Base-by-base conservation (phyloP, 345 rosid genomes). In the Citrus glauca region DNA sequence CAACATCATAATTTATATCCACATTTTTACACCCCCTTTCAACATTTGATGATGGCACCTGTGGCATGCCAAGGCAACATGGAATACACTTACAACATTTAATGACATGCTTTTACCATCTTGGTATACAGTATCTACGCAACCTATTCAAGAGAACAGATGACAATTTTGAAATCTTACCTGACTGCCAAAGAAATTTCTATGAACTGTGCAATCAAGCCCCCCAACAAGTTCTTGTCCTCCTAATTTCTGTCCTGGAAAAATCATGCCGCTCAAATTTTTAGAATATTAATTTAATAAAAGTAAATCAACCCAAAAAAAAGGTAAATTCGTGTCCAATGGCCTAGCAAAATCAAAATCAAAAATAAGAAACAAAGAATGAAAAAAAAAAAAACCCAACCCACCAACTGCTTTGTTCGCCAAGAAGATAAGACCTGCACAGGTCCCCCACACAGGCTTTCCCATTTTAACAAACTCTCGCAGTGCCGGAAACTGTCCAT, bases 391-490 rank as follows among this genome's bases (percentile, higher is more conserved):
- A 81, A 77, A 78, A 83, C 4, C 91, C 76, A 93, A 98, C 98
- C 79, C 76, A 95, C 99, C 98, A 84, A 80, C 80, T 0, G 95
- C 97, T 77, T 89, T 90, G 82, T 93, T 82, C 22, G 98, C 97
- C 89, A 93, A 85, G 89, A 95, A 95, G 77, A 93, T 95, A 72
- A 96, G 98, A 81, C 98, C 98, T 0, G 99, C 99, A 56, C 98
- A 96, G 66, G 98, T 94, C 40, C 99, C 97, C 99, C 98, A 96
- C 59, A 96, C 98, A 65, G 98, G 97, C 81, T 92, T 96, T 50
- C 98, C 98, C 78, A 76, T 83, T 86, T 90, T 85, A 64, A 94
- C 99, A 85, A 94, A 94, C 75, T 88, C 94, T 9, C 93, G 95
- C 87, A 96, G 73, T 65, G 97, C 97, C 38, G 98, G 99, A 50